A percentile compares a stretch with the other conserved stretches of the same genome.
phyloP scores from a whole-genome alignment of 2,329 filamentous ascomycete species.

The Aspergillus intermedius region DNA sequence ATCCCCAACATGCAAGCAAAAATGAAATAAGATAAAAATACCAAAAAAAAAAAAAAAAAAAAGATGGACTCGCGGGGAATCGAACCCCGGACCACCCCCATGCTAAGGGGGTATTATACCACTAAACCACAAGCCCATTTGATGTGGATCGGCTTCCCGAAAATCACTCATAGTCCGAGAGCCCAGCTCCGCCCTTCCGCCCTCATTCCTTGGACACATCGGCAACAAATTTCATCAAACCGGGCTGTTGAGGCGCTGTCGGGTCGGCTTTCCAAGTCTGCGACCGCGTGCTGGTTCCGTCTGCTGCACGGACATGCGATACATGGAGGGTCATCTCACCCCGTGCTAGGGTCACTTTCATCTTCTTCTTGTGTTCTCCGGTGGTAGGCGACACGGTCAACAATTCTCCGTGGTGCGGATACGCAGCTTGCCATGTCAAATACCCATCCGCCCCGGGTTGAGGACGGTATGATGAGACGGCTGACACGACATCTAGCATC shows the following conservation, averaged over 20 bases:
- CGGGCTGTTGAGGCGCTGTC: conserved; percentile 2
- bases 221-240: conserved; percentile 23
- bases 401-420: conserved; percentile 32
- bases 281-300: conserved; percentile 9
- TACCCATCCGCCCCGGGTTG: background rate
- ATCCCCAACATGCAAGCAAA: background rate
- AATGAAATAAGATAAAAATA: background rate
- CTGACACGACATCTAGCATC: conserved; percentile 32
- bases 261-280: conserved; percentile 19
- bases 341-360: conserved; percentile 24
- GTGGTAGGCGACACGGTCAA: conserved; percentile 12
- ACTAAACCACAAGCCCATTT: conserved; percentile 39
- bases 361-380: conserved; percentile 27
- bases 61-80: conserved; percentile 44
- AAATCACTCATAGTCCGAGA: background rate
- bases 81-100: conserved; percentile 45
- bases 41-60: conserved; percentile 16
- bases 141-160: conserved; percentile 1
- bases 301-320: conserved; percentile 12
- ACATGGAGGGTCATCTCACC: conserved; percentile 19
- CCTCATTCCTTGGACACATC: conserved; percentile 11
- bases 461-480: conserved; percentile 18
- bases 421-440: conserved; percentile 23
- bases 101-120: conserved; percentile 45
- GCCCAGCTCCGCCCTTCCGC: background rate